These are phyloP conservation scores for Candida vaughaniae DNA, from an alignment of 805 yeast species.

Conservation along the genomic window DNA sequence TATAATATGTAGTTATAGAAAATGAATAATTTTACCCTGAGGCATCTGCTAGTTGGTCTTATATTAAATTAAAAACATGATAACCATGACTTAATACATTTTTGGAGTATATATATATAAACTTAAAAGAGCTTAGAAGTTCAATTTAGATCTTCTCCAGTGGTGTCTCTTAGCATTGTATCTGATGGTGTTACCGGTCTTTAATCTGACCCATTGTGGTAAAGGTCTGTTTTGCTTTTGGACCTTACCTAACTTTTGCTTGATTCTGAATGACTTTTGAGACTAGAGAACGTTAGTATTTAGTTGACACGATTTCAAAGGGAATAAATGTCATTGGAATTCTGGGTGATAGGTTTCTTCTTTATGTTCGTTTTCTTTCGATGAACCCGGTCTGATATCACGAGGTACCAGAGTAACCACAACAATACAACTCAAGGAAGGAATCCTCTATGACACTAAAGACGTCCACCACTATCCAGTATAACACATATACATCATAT, in stretches of 20 bases:
- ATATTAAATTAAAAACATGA: constrained; percentile 11
- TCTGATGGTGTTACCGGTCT: constrained; percentile 96
- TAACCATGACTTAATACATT: constrained; percentile 9
- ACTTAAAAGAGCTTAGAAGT: constrained; percentile 58
- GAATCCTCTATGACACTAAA: too few relatives aligned
- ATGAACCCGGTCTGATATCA: constrained; percentile 7
- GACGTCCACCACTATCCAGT: too few relatives aligned
- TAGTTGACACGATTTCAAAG: too few relatives aligned
- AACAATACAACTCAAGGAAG: too few relatives aligned
- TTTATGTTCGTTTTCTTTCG: constrained; percentile 2
- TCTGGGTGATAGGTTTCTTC: neutral
- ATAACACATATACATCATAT: too few relatives aligned
- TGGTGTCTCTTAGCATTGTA: constrained; percentile 99
- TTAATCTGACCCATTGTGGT: constrained; percentile 99
- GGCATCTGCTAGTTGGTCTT: neutral
- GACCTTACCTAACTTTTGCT: constrained; percentile 99
- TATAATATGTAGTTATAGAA: neutral
- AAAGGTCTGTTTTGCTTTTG: constrained; percentile 98
- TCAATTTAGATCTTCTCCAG: constrained; percentile 99
- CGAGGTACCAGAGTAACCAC: too few relatives aligned
- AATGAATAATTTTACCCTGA: neutral
- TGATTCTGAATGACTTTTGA: constrained; percentile 93
- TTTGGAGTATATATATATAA: constrained; percentile 5
- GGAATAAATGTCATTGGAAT: neutral
- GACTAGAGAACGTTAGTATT: constrained; percentile 55